These are phyloP conservation scores for Melaleuca alternifolia DNA, from an alignment of 345 rosid species.

Conservation along the genomic window DNA sequence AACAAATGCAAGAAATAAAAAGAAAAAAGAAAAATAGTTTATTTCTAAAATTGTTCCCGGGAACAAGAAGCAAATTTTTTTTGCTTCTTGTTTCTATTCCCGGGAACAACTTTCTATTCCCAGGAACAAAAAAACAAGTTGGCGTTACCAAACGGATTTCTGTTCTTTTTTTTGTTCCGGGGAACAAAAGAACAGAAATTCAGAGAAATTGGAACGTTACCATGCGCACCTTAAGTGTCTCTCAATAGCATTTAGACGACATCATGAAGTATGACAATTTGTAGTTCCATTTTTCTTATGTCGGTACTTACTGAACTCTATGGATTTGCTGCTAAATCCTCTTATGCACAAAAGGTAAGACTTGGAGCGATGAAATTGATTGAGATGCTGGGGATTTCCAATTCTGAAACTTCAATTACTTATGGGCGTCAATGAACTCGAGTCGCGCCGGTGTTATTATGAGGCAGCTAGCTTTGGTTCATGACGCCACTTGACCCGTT, in stretches of 20 bases:
- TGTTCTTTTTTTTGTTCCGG: too few relatives aligned
- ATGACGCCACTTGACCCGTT: too few relatives aligned
- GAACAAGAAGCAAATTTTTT: too few relatives aligned
- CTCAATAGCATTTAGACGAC: background rate
- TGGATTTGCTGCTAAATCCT: rapidly evolving
- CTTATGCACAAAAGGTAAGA: background rate
- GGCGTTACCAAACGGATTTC: too few relatives aligned
- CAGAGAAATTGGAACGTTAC: too few relatives aligned
- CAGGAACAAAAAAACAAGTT: too few relatives aligned
- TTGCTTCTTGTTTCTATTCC: too few relatives aligned
- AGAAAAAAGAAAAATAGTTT: too few relatives aligned
- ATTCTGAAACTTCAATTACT: background rate
- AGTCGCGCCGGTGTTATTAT: background rate
- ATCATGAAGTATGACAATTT: background rate
- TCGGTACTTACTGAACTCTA: background rate
- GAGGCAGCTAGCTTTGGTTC: background rate
- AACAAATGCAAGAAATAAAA: too few relatives aligned
- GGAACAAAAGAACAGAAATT: too few relatives aligned
- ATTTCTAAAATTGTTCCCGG: too few relatives aligned
- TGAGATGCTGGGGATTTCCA: rapidly evolving
- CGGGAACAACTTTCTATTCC: too few relatives aligned
- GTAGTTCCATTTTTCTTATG: background rate
- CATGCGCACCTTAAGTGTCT: background rate
- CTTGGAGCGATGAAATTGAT: rapidly evolving
- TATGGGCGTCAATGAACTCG: rapidly evolving